Evolutionary conservation across 179 eudicot genomes (phyloP), one percentile per base, ranked within the genome.

Genomic region (Spergularia azorica): DNA sequence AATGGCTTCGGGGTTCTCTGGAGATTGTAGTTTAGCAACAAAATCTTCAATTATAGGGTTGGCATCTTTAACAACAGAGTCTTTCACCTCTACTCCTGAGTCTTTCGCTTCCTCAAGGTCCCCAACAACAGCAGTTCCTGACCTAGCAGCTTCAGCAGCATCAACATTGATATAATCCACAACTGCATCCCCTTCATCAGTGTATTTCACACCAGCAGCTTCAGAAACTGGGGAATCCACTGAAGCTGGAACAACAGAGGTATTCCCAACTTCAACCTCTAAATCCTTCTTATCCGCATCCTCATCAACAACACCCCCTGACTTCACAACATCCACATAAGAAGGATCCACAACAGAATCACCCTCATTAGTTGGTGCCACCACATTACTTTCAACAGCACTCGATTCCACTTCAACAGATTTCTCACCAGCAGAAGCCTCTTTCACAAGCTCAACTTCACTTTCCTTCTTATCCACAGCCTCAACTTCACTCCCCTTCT

Each of bases 161-260:
- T 87, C 89, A 67, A 84, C 86, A 43, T 77, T 16, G 58, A 87
- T 77, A n/a, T 78, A 75, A 36, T 86, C 89, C 75, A 88, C 86
- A 64, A 88, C 67, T 41, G 85, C 69, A 79, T 83, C 87, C 20
- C 84, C 91, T 50, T 83, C 82, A 38, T 78, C 72, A 11, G 72
- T 80, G 73, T 76, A 9, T 77, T 83, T 83, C 67, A 65, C 76
- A 17, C 66, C 86, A 81, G 69, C 66, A 76, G 11, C 72, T 78
- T 70, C 81, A 61, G 57, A 68, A 57, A 71, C 52, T 5, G 4
- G 74, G n/a, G 74, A 41, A 38, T 77, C 65, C 20, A n/a, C 59
- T 59, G 58, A 3, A 57, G 72, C 64, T 70, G 73, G 20, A 14
- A 12, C 67, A 20, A 57, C 69, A 77, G 76, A 51, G 18, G 39